Evolutionary conservation across 768 basidiomycete genomes (phyloP).

Genomic region (Tulasnella calospora): DNA sequence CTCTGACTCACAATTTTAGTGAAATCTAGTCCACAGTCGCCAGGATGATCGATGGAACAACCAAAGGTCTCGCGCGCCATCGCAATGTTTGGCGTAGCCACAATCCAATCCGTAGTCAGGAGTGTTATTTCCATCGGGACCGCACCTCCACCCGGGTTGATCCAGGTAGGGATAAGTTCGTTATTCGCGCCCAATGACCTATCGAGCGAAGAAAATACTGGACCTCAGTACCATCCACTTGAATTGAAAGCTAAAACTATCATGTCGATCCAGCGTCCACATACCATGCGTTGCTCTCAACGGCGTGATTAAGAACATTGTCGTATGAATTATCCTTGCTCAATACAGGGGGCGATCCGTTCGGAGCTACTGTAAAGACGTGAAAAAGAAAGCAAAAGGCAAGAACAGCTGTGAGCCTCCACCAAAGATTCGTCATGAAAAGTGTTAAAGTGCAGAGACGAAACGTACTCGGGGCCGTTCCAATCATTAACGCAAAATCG

Average conservation of each 20-base stretch:
- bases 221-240: neutral
- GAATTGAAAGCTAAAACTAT: neutral
- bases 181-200: neutral
- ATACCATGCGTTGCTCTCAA: neutral
- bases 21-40: too few relatives aligned
- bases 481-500: neutral
- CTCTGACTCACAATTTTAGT: too few relatives aligned
- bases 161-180: neutral
- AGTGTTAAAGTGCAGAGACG: neutral
- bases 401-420: neutral
- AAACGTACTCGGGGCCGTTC: neutral
- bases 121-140: neutral
- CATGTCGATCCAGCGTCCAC: neutral
- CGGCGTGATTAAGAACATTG: too few relatives aligned
- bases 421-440: neutral
- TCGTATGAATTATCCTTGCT: neutral
- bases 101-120: too few relatives aligned
- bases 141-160: neutral
- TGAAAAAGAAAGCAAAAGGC: neutral
- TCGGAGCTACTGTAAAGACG: neutral
- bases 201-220: neutral
- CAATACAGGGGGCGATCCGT: neutral
- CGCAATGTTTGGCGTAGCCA: neutral
- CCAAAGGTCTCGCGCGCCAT: neutral
- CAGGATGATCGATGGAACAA: too few relatives aligned